These are phyloP conservation scores for Pyricularia sp. DNA, from an alignment of 2,329 filamentous ascomycete genomes.

Conservation along the genomic window DNA sequence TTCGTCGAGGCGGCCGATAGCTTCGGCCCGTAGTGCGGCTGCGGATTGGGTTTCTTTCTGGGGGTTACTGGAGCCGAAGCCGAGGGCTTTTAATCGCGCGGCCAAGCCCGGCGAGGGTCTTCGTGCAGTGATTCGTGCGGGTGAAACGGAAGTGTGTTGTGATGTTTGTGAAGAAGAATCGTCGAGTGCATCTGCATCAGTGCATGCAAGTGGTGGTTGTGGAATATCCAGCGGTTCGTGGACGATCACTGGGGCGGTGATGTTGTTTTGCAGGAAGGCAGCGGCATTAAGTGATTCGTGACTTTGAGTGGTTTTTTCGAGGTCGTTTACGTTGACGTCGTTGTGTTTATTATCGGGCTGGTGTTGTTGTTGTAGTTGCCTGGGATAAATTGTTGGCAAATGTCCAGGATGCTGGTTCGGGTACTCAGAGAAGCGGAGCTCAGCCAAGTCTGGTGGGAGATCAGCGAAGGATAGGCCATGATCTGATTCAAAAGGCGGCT, in stretches of 20 bases:
- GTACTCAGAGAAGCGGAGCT: constrained; percentile 22
- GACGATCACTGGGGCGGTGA: background rate
- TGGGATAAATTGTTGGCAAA: constrained; percentile 8
- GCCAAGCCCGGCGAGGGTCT: constrained; percentile 57
- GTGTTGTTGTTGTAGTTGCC: constrained; percentile 13
- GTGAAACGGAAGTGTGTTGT: constrained; percentile 11
- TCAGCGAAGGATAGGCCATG: constrained; percentile 28
- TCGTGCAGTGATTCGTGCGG: constrained; percentile 27
- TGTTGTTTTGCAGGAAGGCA: background rate
- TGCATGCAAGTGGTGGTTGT: background rate
- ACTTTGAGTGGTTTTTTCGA: background rate
- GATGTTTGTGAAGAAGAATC: constrained; percentile 7
- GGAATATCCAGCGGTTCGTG: background rate
- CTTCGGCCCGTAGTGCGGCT: constrained; percentile 26
- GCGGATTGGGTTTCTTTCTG: constrained; percentile 23
- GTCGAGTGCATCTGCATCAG: background rate
- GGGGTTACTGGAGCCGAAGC: constrained; percentile 48
- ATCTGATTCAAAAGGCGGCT: constrained; percentile 6
- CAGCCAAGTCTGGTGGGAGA: constrained; percentile 28
- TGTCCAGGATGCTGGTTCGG: constrained; percentile 6
- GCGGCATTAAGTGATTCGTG: background rate
- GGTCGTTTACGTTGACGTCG: constrained; percentile 14
- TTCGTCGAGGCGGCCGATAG: constrained; percentile 60
- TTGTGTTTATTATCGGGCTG: constrained; percentile 12
- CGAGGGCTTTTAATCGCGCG: constrained; percentile 55